Conservation (phyloP, 495 filamentous ascomycete genomes). For the Talaromyces adpressus region DNA sequence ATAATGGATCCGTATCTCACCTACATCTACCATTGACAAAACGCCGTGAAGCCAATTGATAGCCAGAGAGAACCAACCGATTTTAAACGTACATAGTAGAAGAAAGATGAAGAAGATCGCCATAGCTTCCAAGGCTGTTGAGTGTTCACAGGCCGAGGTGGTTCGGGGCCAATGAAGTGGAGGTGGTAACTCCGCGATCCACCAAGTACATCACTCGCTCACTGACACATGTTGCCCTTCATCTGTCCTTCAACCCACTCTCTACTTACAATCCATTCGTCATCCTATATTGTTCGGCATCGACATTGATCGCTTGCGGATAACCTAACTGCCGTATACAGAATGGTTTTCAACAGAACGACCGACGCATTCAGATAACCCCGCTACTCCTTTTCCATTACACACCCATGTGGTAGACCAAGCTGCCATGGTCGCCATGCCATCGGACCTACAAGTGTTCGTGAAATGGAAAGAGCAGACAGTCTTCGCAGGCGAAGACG, state of each 20-base stretch:
- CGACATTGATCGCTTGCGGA: not conserved
- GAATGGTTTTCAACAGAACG: not conserved
- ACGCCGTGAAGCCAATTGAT: too few relatives aligned
- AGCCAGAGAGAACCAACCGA: too few relatives aligned
- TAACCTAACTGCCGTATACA: not conserved
- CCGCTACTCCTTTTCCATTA: constrained; percentile 8
- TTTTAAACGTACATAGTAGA: too few relatives aligned
- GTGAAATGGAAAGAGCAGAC: constrained; percentile 86
- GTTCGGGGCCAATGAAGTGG: not conserved
- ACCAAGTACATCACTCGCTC: not conserved
- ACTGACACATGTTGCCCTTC: not conserved
- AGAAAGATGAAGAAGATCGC: too few relatives aligned
- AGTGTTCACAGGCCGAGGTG: not conserved
- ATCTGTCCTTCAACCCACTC: not conserved
- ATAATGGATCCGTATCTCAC: too few relatives aligned
- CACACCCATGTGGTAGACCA: constrained; percentile 29
- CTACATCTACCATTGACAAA: too few relatives aligned
- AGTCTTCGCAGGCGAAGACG: constrained; percentile 90
- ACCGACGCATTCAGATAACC: not conserved
- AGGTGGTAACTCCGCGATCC: not conserved
- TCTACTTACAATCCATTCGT: not conserved
- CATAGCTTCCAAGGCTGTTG: too few relatives aligned
- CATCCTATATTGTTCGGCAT: not conserved
- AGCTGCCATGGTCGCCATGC: constrained; percentile 32
- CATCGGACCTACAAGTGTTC: constrained; percentile 80